Percentiles rank a stretch among this genome's conserved stretches.
phyloP scores from a whole-genome alignment of 495 filamentous ascomycete species.

The Cercophora newfieldiana region DNA sequence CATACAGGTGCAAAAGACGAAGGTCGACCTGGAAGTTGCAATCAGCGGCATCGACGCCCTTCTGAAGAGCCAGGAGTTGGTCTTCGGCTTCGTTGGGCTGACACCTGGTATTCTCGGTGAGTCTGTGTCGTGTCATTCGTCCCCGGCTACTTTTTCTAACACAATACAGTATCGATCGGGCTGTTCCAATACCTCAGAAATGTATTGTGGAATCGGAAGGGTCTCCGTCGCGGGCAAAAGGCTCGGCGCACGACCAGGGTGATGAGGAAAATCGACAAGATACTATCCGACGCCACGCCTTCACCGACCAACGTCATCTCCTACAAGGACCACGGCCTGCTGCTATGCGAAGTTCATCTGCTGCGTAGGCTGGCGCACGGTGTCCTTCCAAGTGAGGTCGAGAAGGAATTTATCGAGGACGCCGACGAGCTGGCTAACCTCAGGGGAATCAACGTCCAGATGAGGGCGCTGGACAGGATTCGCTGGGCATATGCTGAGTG shows the following conservation, averaged over 20 bases:
- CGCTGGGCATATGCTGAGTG: conserved; percentile 84
- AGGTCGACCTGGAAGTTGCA: conserved; percentile 95
- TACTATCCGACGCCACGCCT: conserved; percentile 65
- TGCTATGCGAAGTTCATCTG: conserved; percentile 84
- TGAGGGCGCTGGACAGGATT: conserved; percentile 75
- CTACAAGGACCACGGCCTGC: conserved; percentile 87
- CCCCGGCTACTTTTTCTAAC: conserved; percentile 17
- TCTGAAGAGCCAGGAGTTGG: conserved; percentile 92
- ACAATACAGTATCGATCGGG: conserved; percentile 64
- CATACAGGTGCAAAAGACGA: conserved; percentile 97
- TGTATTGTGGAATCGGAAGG: conserved; percentile 64
- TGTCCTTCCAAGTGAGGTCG: conserved; percentile 67
- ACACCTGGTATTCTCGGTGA: conserved; percentile 76
- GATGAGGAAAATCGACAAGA: conserved; percentile 82
- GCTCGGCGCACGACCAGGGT: conserved; percentile 68
- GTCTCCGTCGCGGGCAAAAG: conserved; percentile 58
- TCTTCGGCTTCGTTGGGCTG: conserved; percentile 93
- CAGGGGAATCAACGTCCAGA: conserved; percentile 70
- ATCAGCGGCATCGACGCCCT: conserved; percentile 91
- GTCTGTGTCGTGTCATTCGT: not conserved
- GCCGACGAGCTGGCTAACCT: conserved; percentile 78
- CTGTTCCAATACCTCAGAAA: conserved; percentile 68
- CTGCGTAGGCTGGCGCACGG: conserved; percentile 64
- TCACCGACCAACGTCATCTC: conserved; percentile 65
- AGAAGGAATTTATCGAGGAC: conserved; percentile 83